Percentiles rank a stretch among this genome's conserved stretches.
phyloP scores from a whole-genome alignment of 2,329 filamentous ascomycete genomes.

The Cryphonectria nitschkei region DNA sequence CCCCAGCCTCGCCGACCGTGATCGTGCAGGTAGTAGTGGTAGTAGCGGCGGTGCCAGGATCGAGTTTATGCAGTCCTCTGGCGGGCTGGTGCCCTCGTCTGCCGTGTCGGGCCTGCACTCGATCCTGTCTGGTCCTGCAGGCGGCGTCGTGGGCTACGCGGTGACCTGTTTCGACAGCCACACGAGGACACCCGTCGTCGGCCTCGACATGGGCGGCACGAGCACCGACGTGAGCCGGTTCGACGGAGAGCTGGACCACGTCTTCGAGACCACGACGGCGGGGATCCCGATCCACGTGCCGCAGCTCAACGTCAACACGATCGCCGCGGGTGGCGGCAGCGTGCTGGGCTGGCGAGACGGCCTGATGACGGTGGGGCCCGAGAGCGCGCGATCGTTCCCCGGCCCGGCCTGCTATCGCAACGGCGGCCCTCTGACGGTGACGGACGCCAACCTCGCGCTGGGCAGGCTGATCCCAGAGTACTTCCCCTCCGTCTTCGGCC shows the following conservation, averaged over 20 bases:
- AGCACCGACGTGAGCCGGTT: constrained; percentile 23
- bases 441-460: constrained; percentile 20
- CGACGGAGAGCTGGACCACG: constrained; percentile 21
- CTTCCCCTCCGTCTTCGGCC: constrained; percentile 20
- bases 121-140: constrained; percentile 23
- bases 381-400: constrained; percentile 12
- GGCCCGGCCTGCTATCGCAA: constrained; percentile 23
- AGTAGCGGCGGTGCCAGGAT: constrained; percentile 71
- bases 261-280: constrained; percentile 26
- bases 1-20: constrained; percentile 56
- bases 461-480: constrained; percentile 21
- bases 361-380: constrained; percentile 19
- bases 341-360: constrained; percentile 22
- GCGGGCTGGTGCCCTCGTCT: constrained; percentile 11
- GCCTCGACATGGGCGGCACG: constrained; percentile 24
- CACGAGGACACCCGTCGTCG: constrained; percentile 10
- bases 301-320: constrained; percentile 23
- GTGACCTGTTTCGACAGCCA: constrained; percentile 12
- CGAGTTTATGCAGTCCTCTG: constrained; percentile 86
- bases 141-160: constrained; percentile 22
- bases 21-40: constrained; percentile 43
- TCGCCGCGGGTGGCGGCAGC: constrained; percentile 19
- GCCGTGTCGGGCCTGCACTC: constrained; percentile 17
- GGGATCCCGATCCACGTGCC: constrained; percentile 21
- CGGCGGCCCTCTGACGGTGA: constrained; percentile 22